These are phyloP conservation scores for Pulchroboletus neoregius DNA, from an alignment of 1,284 basidiomycete genomes.

Conservation along the genomic window DNA sequence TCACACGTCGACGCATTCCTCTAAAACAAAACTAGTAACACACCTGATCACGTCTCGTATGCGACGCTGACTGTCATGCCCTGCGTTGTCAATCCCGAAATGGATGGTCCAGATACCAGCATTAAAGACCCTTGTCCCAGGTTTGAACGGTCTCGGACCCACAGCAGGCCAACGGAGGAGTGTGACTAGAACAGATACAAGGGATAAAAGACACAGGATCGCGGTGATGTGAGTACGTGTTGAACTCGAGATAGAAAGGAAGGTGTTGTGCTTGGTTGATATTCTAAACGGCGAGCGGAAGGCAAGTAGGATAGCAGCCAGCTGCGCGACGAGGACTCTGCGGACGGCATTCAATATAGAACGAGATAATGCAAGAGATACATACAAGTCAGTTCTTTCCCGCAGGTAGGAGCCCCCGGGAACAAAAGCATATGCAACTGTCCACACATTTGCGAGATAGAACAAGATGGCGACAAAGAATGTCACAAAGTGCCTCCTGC, in stretches of 20 bases:
- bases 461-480: slow-evolving; percentile 65
- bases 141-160: slow-evolving; percentile 56
- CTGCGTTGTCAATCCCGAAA: slow-evolving; percentile 82
- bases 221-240: slow-evolving; percentile 27
- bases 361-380: slow-evolving; percentile 7
- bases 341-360: not conserved
- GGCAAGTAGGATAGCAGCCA: slow-evolving; percentile 45
- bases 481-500: slow-evolving; percentile 50
- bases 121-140: slow-evolving; percentile 69
- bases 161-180: slow-evolving; percentile 49
- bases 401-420: slow-evolving; percentile 78
- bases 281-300: slow-evolving; percentile 40
- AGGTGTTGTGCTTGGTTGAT: slow-evolving; percentile 1
- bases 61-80: slow-evolving; percentile 78
- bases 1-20: not conserved
- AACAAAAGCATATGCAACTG: slow-evolving; percentile 93
- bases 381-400: slow-evolving; percentile 75
- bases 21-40: slow-evolving; percentile 19
- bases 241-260: slow-evolving; percentile 11
- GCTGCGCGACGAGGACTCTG: slow-evolving; percentile 52
- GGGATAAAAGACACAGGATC: slow-evolving; percentile 43
- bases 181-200: slow-evolving; percentile 51
- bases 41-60: slow-evolving; percentile 72
- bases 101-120: slow-evolving; percentile 94
- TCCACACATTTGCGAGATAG: slow-evolving; percentile 71